A percentile compares a stretch with the other conserved stretches of the same genome.
Evolutionary conservation across 345 rosid species (phyloP).

Genomic region (Pistacia integerrima): DNA sequence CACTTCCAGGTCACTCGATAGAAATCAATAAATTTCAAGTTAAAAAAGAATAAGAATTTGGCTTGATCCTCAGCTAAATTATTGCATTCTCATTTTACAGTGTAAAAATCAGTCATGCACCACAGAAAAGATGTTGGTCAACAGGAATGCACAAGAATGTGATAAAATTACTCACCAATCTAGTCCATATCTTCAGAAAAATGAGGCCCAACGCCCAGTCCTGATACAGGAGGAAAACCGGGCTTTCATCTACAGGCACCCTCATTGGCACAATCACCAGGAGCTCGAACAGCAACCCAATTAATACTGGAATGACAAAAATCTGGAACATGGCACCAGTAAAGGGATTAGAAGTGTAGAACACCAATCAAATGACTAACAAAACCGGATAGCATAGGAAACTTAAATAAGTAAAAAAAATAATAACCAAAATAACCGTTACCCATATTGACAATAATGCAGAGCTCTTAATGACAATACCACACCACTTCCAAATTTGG

Average conservation of each 20-base stretch:
- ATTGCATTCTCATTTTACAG: not conserved
- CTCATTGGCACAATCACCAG: slow-evolving; percentile 98
- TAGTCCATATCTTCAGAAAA: slow-evolving; percentile 98
- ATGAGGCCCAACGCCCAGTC: slow-evolving; percentile 99
- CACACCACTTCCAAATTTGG: slow-evolving; percentile 90
- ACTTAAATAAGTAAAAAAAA: slow-evolving; percentile 1
- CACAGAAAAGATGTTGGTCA: not conserved
- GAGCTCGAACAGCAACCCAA: slow-evolving; percentile 95
- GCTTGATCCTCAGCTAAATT: not conserved
- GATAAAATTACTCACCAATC: slow-evolving; percentile 57
- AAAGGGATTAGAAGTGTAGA: not conserved
- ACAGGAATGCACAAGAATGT: not conserved
- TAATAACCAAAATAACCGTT: slow-evolving; percentile 17
- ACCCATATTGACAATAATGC: slow-evolving; percentile 93
- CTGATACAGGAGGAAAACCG: slow-evolving; percentile 96
- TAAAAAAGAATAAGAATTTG: too few species aligned
- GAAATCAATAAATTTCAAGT: not conserved
- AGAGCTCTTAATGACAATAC: slow-evolving; percentile 82
- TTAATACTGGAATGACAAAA: slow-evolving; percentile 90
- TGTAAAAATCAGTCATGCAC: not conserved
- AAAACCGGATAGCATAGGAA: not conserved
- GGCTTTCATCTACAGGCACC: slow-evolving; percentile 99
- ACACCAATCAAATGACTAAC: not conserved
- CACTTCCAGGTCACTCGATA: not conserved
- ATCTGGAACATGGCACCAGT: slow-evolving; percentile 45